Percentiles rank a stretch among this genome's conserved stretches.
Conservation (phyloP, 129 eudicot genomes). For the Saposhnikovia divaricata region DNA sequence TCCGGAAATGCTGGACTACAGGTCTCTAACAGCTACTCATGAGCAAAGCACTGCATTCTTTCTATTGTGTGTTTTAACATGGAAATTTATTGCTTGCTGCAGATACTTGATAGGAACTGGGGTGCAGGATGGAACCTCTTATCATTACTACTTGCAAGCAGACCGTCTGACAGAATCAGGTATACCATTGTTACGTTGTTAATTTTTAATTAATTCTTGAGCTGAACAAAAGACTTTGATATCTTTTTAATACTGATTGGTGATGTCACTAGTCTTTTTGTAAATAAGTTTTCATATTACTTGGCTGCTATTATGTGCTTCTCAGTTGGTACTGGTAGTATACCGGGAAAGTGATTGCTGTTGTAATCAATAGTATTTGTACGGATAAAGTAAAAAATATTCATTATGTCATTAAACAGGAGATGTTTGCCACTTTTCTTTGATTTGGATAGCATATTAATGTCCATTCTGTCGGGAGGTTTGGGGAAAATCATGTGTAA, state of each 20-base stretch:
- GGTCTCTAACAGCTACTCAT: constrained; percentile 29
- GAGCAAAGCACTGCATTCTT: constrained; percentile 5
- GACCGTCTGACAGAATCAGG: constrained; percentile 86
- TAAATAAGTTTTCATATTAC: neutral
- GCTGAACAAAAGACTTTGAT: neutral
- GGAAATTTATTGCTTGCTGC: constrained; percentile 24
- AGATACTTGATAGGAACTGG: constrained; percentile 99
- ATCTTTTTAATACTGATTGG: neutral
- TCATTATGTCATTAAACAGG: neutral
- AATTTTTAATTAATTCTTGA: neutral
- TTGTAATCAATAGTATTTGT: neutral
- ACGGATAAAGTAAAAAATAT: neutral
- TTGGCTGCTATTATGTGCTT: neutral
- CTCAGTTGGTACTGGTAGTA: neutral
- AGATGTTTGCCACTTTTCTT: neutral
- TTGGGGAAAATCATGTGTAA: neutral
- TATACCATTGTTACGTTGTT: constrained; percentile 1
- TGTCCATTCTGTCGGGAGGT: neutral
- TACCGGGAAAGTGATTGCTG: neutral
- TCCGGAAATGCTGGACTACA: constrained; percentile 85
- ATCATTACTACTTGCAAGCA: constrained; percentile 73
- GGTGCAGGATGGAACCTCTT: constrained; percentile 99
- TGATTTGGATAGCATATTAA: neutral
- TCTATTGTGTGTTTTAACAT: neutral
- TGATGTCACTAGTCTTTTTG: neutral